Evolutionary conservation across 768 basidiomycete genomes (phyloP).

Genomic region (Calvatia gigantea): DNA sequence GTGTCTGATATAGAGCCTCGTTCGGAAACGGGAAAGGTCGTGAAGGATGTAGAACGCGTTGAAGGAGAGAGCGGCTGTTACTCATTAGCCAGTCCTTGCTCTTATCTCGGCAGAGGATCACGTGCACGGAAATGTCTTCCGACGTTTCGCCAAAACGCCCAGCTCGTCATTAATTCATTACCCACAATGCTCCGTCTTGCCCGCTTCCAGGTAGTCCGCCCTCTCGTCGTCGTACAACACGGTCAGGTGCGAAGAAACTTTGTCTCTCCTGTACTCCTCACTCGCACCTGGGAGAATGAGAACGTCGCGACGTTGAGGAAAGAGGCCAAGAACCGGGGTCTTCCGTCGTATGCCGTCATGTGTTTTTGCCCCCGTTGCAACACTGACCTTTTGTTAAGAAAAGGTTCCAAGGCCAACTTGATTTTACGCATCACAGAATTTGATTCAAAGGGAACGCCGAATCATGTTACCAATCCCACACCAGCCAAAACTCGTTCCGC

Average conservation of each 20-base stretch:
- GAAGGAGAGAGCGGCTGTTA: background rate
- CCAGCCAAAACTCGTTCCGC: slow-evolving; percentile 19
- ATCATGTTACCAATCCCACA: slow-evolving; percentile 19
- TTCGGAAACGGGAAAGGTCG: background rate
- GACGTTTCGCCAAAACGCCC: background rate
- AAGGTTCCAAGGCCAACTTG: slow-evolving; percentile 56
- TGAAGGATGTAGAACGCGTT: background rate
- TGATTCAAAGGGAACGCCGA: slow-evolving; percentile 30
- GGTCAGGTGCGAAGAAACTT: slow-evolving; percentile 21
- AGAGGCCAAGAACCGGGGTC: slow-evolving; percentile 52
- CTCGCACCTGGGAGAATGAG: slow-evolving; percentile 52
- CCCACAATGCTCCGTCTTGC: slow-evolving; percentile 23
- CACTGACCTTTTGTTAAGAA: slow-evolving; percentile 30
- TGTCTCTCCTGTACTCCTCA: slow-evolving; percentile 55
- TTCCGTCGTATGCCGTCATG: slow-evolving; percentile 44
- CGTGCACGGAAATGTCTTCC: background rate
- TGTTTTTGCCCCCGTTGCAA: slow-evolving; percentile 1
- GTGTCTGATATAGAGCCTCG: background rate
- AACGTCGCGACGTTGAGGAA: slow-evolving; percentile 45
- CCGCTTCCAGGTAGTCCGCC: slow-evolving; percentile 15
- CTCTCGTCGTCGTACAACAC: background rate
- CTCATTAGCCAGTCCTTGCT: background rate
- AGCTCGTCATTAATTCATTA: background rate
- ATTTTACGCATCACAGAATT: slow-evolving; percentile 52
- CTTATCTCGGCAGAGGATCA: slow-evolving; percentile 19